Conservation (phyloP, 2,329 filamentous ascomycete genomes). For the Pezicula neosporulosa region DNA sequence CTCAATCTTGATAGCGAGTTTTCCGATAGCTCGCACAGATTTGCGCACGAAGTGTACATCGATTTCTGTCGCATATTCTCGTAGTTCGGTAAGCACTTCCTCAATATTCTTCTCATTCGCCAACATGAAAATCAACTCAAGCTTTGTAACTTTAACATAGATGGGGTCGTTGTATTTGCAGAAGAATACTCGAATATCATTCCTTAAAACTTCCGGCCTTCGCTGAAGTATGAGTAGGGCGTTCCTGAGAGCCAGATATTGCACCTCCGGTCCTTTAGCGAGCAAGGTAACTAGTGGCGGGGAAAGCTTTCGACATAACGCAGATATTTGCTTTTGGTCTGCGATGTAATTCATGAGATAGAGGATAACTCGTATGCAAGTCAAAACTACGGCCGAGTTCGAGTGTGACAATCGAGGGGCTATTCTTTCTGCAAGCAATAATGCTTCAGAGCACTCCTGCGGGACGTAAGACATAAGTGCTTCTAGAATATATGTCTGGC, state of each 20-base stretch:
- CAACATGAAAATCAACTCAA: conserved; percentile 98
- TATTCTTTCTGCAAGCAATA: conserved; percentile 88
- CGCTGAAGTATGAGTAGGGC: conserved; percentile 91
- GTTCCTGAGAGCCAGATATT: conserved; percentile 92
- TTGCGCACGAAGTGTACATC: conserved; percentile 99
- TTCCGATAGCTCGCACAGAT: conserved; percentile 94
- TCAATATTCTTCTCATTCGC: conserved; percentile 94
- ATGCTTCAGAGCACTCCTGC: conserved; percentile 82
- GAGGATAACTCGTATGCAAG: conserved; percentile 91
- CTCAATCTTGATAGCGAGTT: conserved; percentile 98
- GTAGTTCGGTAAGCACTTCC: conserved; percentile 87
- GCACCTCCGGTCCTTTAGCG: conserved; percentile 96
- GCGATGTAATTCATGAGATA: conserved; percentile 99
- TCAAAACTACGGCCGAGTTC: conserved; percentile 94
- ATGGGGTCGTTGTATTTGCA: conserved; percentile 99
- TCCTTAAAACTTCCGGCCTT: conserved; percentile 86
- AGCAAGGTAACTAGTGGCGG: conserved; percentile 91
- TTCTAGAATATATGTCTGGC: conserved; percentile 97
- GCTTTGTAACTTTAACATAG: conserved; percentile 98
- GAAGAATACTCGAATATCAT: conserved; percentile 98
- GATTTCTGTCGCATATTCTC: conserved; percentile 97
- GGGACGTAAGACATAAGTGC: conserved; percentile 97
- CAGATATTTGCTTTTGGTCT: conserved; percentile 83
- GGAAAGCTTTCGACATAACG: conserved; percentile 87
- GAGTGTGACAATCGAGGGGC: conserved; percentile 94